Evolutionary conservation across 805 yeast species (phyloP), one percentile per base, ranked within the genome.

Genomic region (Suhomyces emberorum): DNA sequence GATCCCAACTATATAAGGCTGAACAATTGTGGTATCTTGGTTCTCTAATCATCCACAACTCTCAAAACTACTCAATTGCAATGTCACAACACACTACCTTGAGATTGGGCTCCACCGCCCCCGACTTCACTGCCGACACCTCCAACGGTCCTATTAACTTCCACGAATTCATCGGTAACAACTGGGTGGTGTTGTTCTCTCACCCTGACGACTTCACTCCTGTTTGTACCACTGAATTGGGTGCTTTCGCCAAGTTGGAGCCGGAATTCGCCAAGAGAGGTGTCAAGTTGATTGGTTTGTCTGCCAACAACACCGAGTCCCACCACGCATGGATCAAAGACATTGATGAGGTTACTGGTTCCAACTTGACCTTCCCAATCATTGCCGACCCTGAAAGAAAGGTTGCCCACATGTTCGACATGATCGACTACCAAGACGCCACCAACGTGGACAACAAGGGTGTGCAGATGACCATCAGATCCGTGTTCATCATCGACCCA

Each of bases 201-300:
- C 97, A 88, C 65, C 97, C 97, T 44, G 96, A 88, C 38, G 97
- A 88, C 64, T 89, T 87, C 74, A 88, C 97, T 14, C 97, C 97
- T 32, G 96, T 88, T 38, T 88, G 97, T 67, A 89, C 96, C 55
- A 88, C 96, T 39, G 97, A 88, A 71, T 75, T 88, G 57, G 96
- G 96, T 50, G 96, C 95, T 15, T 89, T 88, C 55, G 88, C 96
- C 46, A 76, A 80, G 53, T 77, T 88, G 66, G 85, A 87, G 70
- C 87, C 88, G 37, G 96, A 88, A 63, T 88, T 88, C 55, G 79
- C 81, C 57, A 72, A 82, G 66, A 80, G 96, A 73, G 78, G 79
- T 57, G 85, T 83, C 59, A 88, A 88, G 72, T 75, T 88, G 64
- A 83, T 88, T 63, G 97, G 96, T 45, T 72, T 88, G 51, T 84